Base-by-base conservation (phyloP, 2,329 filamentous ascomycete genomes). In the Simplicillium aogashimaense region DNA sequence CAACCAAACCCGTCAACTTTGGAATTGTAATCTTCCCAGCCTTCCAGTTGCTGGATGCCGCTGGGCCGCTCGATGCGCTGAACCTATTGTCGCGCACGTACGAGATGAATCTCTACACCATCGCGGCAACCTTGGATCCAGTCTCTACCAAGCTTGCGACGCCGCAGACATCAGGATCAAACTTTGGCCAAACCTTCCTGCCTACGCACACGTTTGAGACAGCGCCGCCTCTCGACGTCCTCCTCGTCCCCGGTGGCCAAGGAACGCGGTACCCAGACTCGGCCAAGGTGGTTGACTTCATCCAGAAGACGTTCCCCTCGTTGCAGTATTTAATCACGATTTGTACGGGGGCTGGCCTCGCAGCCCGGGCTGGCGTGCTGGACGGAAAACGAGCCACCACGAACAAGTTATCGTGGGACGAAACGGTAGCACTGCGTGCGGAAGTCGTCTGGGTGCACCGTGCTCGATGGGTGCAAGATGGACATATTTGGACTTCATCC, bases 391-490 rank as follows among this genome's bases (percentile, higher is more conserved):
- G 57, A 4, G 77, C 75, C 1, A 81, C 77, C 6, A 75, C 70
- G 4, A 80, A 79, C 51, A 80, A 80, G 52, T 48, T 53, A 3
- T 59, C 63, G 0, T 79, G 66, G 57, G 51, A 58, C 12, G 49
- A 53, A 39, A 65, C 66, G 2, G 63, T 56, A 5, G 52, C 56
- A 3, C 47, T 59, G 29, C 58, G 67, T 2, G 58, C 63, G 0
- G 53, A 62, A 9, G 67, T 73, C 2, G 48, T 67, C 1, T 81
- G 76, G 76, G 56, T 72, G 4, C 52, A 60, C 1, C 59, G 63
- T 33, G 75, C 75, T 14, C 59, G 76, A n/a, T 80, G 75, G 76
- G 70, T 76, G 0, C 57, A 58, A 0, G 72, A 77, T 52, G 73
- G 70, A 0, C 72, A 76, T 41, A 57, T 78, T 2, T 80, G 75